Evolutionary conservation across 306 rosid genomes (phyloP), one percentile per base, ranked within the genome.

Genomic region (cucumber (Cucumis sativus)): DNA sequence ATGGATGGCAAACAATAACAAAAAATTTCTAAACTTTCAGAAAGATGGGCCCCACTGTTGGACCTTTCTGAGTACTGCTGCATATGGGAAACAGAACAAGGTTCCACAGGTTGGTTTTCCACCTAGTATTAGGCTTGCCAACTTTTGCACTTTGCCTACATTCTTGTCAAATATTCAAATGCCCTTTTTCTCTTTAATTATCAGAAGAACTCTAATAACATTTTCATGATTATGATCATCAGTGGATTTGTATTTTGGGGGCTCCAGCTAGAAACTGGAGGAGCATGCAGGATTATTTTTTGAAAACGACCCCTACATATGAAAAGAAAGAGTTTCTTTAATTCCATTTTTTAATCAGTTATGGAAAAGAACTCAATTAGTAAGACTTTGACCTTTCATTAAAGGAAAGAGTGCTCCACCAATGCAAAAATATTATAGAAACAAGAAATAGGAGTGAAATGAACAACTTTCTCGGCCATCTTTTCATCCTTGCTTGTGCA

Each of bases 1-100:
- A 45, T 92, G 97, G 98, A 92, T 94, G 97, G 92, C 87, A 82
- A 90, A 94, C 85, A 94, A 92, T 86, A 88, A 89, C 77, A 88
- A 81, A 84, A 94, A 92, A 80, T 84, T 92, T 47, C 70, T 21
- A 73, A 82, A 80, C 70, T 86, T 88, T 79, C 80, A 76, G 66
- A 84, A 70, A 47, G 83, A 84, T 25, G 91, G 95, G 69, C 92
- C 96, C 75, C 88, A 89, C 66, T 90, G 97, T 82, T 92, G 98
- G 98, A 94, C 97, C 86, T 90, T 90, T 81, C 88, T 94, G 21
- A 94, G 97, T 79, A 92, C 92, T 47, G 91, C 95, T 76, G 89
- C 89, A 76, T 94, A 85, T 82, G 96, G 90, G 76, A 92, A 90
- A 84, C 88, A 83, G 81, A 88, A 90, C 87, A 92, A 94, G 83